phyloP scores from a whole-genome alignment of 1,139 yeast species.

The Debaryomyces coudertii region DNA sequence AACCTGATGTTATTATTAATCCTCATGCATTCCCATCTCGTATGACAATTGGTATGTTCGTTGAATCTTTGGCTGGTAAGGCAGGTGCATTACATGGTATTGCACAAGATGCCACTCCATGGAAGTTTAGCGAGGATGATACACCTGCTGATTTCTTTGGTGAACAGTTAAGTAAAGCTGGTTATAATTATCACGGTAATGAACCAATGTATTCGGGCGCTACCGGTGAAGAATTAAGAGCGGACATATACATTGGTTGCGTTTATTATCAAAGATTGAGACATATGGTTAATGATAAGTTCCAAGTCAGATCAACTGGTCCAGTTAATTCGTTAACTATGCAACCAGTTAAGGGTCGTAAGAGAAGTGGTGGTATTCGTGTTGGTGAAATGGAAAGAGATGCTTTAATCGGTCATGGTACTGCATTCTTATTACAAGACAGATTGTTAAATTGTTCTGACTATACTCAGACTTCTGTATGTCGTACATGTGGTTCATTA shows the following conservation, averaged over 20 bases:
- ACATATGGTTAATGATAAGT: constrained; percentile 99
- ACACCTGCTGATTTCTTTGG: constrained; percentile 98
- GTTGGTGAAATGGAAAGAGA: constrained; percentile 99
- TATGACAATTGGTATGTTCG: constrained; percentile 99
- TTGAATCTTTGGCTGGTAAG: constrained; percentile 95
- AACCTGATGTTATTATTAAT: constrained; percentile 95
- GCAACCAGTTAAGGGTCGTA: constrained; percentile 99
- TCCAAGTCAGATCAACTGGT: constrained; percentile 98
- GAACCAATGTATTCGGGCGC: constrained; percentile 99
- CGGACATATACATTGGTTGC: constrained; percentile 93
- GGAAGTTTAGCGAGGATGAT: constrained; percentile 88
- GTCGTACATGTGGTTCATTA: constrained; percentile 93
- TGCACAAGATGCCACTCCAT: constrained; percentile 97
- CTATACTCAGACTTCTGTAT: constrained; percentile 86
- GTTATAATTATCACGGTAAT: constrained; percentile 96
- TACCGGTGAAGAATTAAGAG: constrained; percentile 96
- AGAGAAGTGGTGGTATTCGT: constrained; percentile 99
- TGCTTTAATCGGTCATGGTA: constrained; percentile 97
- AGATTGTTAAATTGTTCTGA: constrained; percentile 94
- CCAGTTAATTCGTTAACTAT: constrained; percentile 95
- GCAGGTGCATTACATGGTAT: constrained; percentile 98
- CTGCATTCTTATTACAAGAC: constrained; percentile 94
- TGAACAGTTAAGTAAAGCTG: constrained; percentile 82
- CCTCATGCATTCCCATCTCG: constrained; percentile 99
- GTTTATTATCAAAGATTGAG: constrained; percentile 98